A percentile compares a stretch with the other conserved stretches of the same genome.
These are phyloP conservation scores for Hermanozyma aechmeae DNA, from an alignment of 805 yeast species.

Conservation along the genomic window DNA sequence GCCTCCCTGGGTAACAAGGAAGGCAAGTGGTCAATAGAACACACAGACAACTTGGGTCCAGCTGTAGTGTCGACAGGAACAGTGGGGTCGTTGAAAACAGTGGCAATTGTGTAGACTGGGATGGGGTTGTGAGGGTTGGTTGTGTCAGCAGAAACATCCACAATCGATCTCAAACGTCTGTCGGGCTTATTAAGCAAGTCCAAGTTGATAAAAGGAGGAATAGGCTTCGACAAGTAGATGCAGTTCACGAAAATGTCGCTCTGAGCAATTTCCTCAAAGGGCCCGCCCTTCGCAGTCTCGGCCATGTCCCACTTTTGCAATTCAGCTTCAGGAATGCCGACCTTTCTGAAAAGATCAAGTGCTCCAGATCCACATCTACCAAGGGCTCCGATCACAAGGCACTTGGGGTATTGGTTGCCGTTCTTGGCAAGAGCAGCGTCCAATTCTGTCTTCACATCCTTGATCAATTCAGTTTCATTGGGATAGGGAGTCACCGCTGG, in stretches of 20 bases:
- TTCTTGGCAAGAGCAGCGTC: slow-evolving; percentile 46
- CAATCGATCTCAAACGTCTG: slow-evolving; percentile 84
- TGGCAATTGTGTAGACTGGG: slow-evolving; percentile 86
- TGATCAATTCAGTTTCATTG: slow-evolving; percentile 65
- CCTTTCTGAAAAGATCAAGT: slow-evolving; percentile 66
- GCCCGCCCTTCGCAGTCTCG: slow-evolving; percentile 96
- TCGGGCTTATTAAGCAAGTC: slow-evolving; percentile 53
- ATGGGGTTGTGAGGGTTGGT: slow-evolving; percentile 98
- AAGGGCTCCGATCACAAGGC: slow-evolving; percentile 88
- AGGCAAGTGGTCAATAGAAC: slow-evolving; percentile 95
- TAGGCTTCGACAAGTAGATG: slow-evolving; percentile 87
- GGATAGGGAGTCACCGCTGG: slow-evolving; percentile 78
- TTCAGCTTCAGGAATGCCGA: slow-evolving; percentile 80
- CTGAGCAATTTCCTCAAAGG: slow-evolving; percentile 82
- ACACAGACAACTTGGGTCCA: slow-evolving; percentile 85
- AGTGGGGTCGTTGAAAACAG: slow-evolving; percentile 87
- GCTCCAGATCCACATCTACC: slow-evolving; percentile 99
- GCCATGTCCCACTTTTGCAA: slow-evolving; percentile 92
- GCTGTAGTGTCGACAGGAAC: slow-evolving; percentile 67
- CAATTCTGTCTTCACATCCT: slow-evolving; percentile 57
- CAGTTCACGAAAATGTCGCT: slow-evolving; percentile 92
- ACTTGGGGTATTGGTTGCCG: slow-evolving; percentile 64
- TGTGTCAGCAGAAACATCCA: slow-evolving; percentile 97
- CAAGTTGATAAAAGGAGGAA: slow-evolving; percentile 78
- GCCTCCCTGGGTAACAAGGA: slow-evolving; percentile 95